Evolutionary conservation across 73 alveolate genomes (phyloP).

Genomic region (Tetrahymena malaccensis): DNA sequence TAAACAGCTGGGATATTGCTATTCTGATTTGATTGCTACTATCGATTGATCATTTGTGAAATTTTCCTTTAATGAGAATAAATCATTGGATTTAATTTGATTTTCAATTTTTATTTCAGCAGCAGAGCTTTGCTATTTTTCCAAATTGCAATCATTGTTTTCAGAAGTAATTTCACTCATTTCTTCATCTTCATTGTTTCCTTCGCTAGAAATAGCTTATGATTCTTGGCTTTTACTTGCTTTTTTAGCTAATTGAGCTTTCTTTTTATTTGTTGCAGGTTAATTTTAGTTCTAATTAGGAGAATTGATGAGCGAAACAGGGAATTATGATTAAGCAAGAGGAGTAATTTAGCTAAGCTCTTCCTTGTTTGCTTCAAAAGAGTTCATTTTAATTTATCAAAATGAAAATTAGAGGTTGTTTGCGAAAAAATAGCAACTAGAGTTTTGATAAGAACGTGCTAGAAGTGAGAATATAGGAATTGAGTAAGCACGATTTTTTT

Average conservation of each 20-base stretch:
- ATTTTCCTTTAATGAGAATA: not conserved
- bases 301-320: not conserved
- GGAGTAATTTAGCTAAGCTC: not conserved
- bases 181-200: not conserved
- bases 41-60: not conserved
- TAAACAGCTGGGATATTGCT: not conserved
- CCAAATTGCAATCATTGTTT: not conserved
- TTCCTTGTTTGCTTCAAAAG: not conserved
- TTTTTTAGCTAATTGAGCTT: not conserved
- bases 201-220: not conserved
- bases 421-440: not conserved
- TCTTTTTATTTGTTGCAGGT: not conserved
- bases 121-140: too few species aligned
- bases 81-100: not conserved
- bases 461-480: not conserved
- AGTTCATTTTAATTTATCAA: not conserved
- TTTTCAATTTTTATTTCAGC: not conserved
- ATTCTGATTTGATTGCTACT: not conserved
- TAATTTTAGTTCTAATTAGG: too few species aligned
- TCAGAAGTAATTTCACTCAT: not conserved
- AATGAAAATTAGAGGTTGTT: not conserved
- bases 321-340: not conserved
- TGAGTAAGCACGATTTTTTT: not conserved
- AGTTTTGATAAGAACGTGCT: not conserved
- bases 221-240: not conserved